Base-by-base conservation (phyloP, 257 asterid species). In the Pogostemon cablin region DNA sequence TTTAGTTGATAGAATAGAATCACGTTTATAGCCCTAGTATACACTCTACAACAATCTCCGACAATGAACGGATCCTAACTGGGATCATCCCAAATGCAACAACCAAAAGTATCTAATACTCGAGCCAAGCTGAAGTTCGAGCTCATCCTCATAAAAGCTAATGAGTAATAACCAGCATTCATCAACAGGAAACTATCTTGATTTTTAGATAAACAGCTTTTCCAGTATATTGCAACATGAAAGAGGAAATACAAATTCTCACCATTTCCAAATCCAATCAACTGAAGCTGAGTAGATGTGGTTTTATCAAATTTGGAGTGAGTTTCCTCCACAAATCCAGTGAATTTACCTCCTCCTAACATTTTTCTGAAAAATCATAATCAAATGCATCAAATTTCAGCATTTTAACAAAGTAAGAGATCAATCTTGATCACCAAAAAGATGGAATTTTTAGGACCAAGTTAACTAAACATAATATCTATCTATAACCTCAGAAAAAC, bases 241-340 rank as follows among this genome's bases (percentile, higher is more conserved):
- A 25, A 7, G 40, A 55, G 62, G 40, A 57, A 60, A 53, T 64
- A 61, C 56, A 35, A 69, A 55, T 68, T 72, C 88, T 86, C 79
- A 86, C 92, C 80, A 53, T 82, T 78, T 58, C 90, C 85, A 65
- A 82, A 61, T 43, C 90, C 85, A 65, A 82, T 62, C 39, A 86
- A 78, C 63, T 84, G 90, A 17, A 84, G 85, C 81, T 84, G 86
- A 70, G 88, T 80, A 64, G 81, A 52, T 9, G 79, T 15, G 54
- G 52, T 41, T 61, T 57, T 79, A 65, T 82, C 77, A 32, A 71
- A 77, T 43, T 71, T 84, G 59, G 68, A 38, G 17, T 70, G 72
- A 66, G 69, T 79, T 52, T 76, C 84, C 81, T 81, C 90, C 42
- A 69, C 53, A 15, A 68, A 57, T 7, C 76, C 81, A 32, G 79